Conservation (phyloP, 1,284 basidiomycete genomes). For the Trichosporon inkin region DNA sequence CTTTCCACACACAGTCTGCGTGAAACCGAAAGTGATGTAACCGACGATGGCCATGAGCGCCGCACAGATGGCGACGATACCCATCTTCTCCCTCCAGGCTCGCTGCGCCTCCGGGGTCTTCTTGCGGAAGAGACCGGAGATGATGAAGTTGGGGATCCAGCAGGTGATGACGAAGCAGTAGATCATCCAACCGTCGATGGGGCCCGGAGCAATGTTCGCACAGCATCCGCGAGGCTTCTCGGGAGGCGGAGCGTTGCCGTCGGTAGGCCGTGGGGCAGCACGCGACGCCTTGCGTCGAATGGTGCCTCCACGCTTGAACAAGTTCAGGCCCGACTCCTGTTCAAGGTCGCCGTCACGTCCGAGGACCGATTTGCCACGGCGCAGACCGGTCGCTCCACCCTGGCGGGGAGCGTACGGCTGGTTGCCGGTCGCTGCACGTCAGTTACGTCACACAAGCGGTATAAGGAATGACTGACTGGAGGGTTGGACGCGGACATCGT, state of each 20-base stretch:
- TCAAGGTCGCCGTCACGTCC: conserved; percentile 83
- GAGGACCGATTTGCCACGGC: conserved; percentile 80
- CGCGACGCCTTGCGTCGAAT: conserved; percentile 64
- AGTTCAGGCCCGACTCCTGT: conserved; percentile 76
- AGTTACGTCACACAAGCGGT: conserved; percentile 12
- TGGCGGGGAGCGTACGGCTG: conserved; percentile 56
- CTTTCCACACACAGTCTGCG: conserved; percentile 83
- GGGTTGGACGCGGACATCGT: conserved; percentile 70
- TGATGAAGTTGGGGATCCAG: conserved; percentile 71
- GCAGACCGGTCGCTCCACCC: conserved; percentile 55
- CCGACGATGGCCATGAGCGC: conserved; percentile 86
- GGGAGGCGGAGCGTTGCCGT: conserved; percentile 24
- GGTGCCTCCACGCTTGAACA: conserved; percentile 78
- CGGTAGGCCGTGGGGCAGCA: conserved; percentile 46
- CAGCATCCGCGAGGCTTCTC: conserved; percentile 25
- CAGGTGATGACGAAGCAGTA: conserved; percentile 87
- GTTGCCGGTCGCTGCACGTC: conserved; percentile 69
- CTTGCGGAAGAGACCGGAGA: conserved; percentile 63
- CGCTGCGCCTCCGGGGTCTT: conserved; percentile 88
- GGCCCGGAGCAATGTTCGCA: conserved; percentile 65
- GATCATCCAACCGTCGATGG: conserved; percentile 90
- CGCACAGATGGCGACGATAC: conserved; percentile 75
- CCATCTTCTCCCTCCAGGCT: conserved; percentile 96
- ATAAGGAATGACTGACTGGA: conserved; percentile 60
- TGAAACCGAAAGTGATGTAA: conserved; percentile 99